Percentiles rank a stretch among this genome's conserved stretches.
Evolutionary conservation across 2,329 filamentous ascomycete species (phyloP).

Genomic region (Chlorencoelia australis): DNA sequence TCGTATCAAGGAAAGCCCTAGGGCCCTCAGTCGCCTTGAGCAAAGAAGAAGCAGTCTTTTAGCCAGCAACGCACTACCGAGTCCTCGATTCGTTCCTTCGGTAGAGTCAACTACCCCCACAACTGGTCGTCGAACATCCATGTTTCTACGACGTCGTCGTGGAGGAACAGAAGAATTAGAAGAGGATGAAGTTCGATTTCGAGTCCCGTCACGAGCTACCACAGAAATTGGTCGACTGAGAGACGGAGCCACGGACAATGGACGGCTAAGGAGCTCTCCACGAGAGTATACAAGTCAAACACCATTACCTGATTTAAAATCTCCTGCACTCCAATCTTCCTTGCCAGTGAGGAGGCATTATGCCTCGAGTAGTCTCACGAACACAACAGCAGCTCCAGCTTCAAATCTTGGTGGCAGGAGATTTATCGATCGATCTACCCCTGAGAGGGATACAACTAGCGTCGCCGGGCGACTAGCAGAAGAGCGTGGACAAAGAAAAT

Average conservation of each 20-base stretch:
- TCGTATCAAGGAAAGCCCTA: constrained; percentile 23
- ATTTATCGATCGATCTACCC: constrained; percentile 22
- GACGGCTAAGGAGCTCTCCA: constrained; percentile 27
- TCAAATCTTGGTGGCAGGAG: constrained; percentile 15
- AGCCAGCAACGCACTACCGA: constrained; percentile 22
- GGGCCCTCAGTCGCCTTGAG: constrained; percentile 26
- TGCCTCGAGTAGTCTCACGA: constrained; percentile 36
- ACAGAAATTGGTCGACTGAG: constrained; percentile 41
- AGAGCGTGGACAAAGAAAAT: constrained; percentile 21
- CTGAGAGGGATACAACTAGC: constrained; percentile 24
- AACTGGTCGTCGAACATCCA: constrained; percentile 44
- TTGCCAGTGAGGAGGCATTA: constrained; percentile 45
- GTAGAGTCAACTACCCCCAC: constrained; percentile 28
- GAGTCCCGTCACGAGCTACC: constrained; percentile 47
- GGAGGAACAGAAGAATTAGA: constrained; percentile 25
- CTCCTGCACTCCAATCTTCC: constrained; percentile 32
- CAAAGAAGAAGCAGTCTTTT: constrained; percentile 27
- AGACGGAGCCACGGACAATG: no score
- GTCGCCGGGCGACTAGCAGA: constrained; percentile 18
- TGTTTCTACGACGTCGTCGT: constrained; percentile 33
- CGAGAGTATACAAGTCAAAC: constrained; percentile 34
- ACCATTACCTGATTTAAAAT: constrained; percentile 27
- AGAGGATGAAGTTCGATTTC: constrained; percentile 37
- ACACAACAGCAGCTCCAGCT: constrained; percentile 8
- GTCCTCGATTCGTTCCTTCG: constrained; percentile 21